Evolutionary conservation across 2,329 filamentous ascomycete genomes (phyloP), one percentile per base, ranked within the genome.

Genomic region (Fusarium goolgardi): DNA sequence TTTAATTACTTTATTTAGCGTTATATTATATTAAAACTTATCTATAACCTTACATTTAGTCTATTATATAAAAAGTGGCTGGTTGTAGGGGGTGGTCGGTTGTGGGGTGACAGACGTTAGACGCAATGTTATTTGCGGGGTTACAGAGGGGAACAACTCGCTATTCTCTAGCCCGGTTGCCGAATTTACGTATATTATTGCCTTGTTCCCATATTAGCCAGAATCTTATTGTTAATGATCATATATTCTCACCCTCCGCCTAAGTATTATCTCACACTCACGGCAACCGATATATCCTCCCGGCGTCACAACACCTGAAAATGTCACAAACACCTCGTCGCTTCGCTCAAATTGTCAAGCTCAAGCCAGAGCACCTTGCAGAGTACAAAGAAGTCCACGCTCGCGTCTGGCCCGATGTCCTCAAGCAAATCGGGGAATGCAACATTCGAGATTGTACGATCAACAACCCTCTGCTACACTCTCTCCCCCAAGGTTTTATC

Each of bases 361-460:
- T 95, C 57, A 91, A 89, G 78, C 87, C 88, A 15, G 87, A 90
- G 66, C 85, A 82, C 64, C 80, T 91, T 16, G 84, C 85, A 23
- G 85, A 88, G 68, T 95, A 94, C 81, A 94, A 92, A 77, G 84
- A 89, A 72, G 89, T 87, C 65, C 92, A 94, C 75, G 88, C 87
- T 9, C 84, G 84, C 6, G 90, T 93, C 1, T 95, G 91, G 92
- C 91, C 91, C 8, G 90, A 91, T 71, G 91, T 96, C 1, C 79
- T 92, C 34, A 84, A 88, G 76, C 90, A 93, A 79, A 94, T 95
- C 74, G 88, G 89, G 75, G 86, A 89, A 40, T 92, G 89, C 76
- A 91, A 91, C 69, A 92, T 95, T 60, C 80, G 83, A 63, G 91
- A 95, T 75, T 95, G 88, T 90, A 83, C 78, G 47, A 49, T 15